These are phyloP conservation scores for Truncatella angustata DNA, from an alignment of 2,329 filamentous ascomycete species.

Conservation along the genomic window DNA sequence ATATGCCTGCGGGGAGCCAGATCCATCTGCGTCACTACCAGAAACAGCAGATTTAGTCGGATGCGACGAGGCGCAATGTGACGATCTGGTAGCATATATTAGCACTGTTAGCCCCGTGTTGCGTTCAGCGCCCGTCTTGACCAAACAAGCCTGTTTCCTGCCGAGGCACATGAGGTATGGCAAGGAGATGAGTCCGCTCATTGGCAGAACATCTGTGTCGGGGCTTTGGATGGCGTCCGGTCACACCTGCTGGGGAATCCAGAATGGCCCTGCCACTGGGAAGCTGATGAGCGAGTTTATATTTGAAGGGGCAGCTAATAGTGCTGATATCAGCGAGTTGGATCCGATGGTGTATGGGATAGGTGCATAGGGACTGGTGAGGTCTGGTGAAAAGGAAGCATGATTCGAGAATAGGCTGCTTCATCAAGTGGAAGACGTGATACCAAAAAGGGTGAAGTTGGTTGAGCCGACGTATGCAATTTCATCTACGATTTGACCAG, in stretches of 20 bases:
- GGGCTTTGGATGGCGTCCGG: conserved; percentile 82
- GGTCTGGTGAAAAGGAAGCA: too few species aligned
- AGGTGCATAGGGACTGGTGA: conserved; percentile 26
- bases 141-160: conserved; percentile 88
- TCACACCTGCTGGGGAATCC: conserved; percentile 97
- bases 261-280: conserved; percentile 88
- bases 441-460: too few species aligned
- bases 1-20: conserved; percentile 93
- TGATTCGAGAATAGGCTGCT: too few species aligned
- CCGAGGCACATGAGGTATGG: conserved; percentile 68
- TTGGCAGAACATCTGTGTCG: conserved; percentile 71
- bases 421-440: too few species aligned
- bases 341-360: conserved; percentile 66
- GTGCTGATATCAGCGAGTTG: conserved; percentile 63
- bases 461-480: too few species aligned
- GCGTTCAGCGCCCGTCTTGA: conserved; percentile 65
- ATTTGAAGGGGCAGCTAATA: conserved; percentile 68
- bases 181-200: conserved; percentile 65
- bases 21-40: conserved; percentile 72
- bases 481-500: too few species aligned
- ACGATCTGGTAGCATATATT: conserved; percentile 83
- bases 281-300: conserved; percentile 78
- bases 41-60: conserved; percentile 72
- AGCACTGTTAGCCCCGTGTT: conserved; percentile 64
- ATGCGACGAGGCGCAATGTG: conserved; percentile 72